Base-by-base conservation (phyloP, 768 basidiomycete genomes). In the Pilatotrama ljubarskyi region DNA sequence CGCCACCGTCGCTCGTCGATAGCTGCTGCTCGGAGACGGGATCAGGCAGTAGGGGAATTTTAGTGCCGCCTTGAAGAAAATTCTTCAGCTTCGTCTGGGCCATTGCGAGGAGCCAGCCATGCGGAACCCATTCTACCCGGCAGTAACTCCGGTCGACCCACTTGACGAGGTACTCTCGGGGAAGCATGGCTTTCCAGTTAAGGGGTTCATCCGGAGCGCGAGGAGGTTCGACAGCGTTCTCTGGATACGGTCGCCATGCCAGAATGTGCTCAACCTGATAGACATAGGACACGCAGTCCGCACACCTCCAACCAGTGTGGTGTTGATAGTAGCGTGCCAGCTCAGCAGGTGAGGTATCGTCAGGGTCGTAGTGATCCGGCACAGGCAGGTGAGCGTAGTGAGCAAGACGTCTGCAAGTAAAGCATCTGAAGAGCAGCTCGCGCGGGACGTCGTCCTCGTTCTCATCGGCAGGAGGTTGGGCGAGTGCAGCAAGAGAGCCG, bases 131-230 rank as follows among this genome's bases (percentile, higher is more conserved):
- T 70, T 89, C 82, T 11, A 83, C 76, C 42, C 88, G 83, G 53
- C 90, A 78, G 72, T 91, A 98, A 64, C 93, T 91, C 44, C 88
- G 76, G 40, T 80, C 85, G 9, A 73, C 72, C 93, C 94, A 98
- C 72, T 98, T 98, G 55, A 98, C 85, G 13, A 98, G 84, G 70
- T 98, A 98, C 72, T 96, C 93, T 43, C 95, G 77, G n/a, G 91
- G 92, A 15, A 95, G 78, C 35, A 76, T 66, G 24, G 76, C 70
- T 70, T 87, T 94, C 70, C 78, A 78, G 63, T 84, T 74, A 0
- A 82, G 77, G 2, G 74, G 66, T 52, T 80, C 75, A 48, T 76
- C 77, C 7, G 64, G 50, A 7, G 75, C 68, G 26, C 66, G 73
- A 24, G 75, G 59, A 2, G 83, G 77, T 67, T 92, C 88, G 8